Evolutionary conservation across 1,284 basidiomycete genomes (phyloP), one percentile per base, ranked within the genome.

Genomic region (Marasmius tenuissimus): DNA sequence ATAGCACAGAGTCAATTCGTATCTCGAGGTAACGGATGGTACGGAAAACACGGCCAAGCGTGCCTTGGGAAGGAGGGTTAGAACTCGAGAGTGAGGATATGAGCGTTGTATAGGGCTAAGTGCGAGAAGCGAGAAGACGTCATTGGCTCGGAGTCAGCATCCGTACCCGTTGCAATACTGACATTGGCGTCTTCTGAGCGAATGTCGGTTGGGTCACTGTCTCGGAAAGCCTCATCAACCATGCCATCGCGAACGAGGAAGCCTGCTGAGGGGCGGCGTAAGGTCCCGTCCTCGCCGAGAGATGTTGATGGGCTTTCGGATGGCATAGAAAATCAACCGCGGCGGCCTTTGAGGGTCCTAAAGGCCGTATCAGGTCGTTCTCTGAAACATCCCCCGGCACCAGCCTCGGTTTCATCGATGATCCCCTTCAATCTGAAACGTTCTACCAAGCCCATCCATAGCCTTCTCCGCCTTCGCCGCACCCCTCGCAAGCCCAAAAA

Each of bases 11-110:
- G 60, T 81, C 74, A 0, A 77, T 76, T 8, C 69, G 45, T 18
- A 81, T 70, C 12, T 73, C 73, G 1, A 75, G 72, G 38, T 71
- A 65, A 47, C 70, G 66, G 79, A 85, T 81, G 54, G 73, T 69
- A 1, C 68, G 62, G 48, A 85, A 68, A 0, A 81, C 72, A 40
- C 69, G 70, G 59, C 75, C 67, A 58, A 81, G 70, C 3, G 72
- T 71, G 3, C 66, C 67, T 1, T 66, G 57, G 50, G 78, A 72
- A 6, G 66, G 66, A 9, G 73, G 66, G 18, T 72, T 64, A 4
- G 73, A 71, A 1, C 71, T 67, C 4, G 72, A 70, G 40, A 82
- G 68, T 6, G 77, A 74, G 40, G 68, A 66, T 42, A 85, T 70
- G 27, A 84, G 72, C 0, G 70, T 71, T 1, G 76, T 75, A 61